Evolutionary conservation across 2,329 filamentous ascomycete species (phyloP), one percentile per base, ranked within the genome.

Genomic region (Colletotrichum eremochloae): DNA sequence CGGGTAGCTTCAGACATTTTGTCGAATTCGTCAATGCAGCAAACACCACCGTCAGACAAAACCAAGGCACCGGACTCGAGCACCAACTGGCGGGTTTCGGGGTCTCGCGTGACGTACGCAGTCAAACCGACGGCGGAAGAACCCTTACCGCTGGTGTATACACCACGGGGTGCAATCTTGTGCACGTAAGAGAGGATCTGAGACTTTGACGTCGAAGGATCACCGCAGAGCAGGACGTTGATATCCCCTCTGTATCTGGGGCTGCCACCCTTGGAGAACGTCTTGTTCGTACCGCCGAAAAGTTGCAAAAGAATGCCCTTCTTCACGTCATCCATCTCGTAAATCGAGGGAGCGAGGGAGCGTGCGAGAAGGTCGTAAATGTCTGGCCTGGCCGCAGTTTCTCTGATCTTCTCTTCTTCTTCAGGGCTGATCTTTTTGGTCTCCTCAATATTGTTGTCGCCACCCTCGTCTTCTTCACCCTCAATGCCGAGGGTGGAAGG

Each of bases 301-400:
- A 99, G 90, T 79, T 99, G 96, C 5, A 99, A 90, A 14, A 99
- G 86, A 74, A 99, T 98, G 14, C 96, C 96, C 84, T 99, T 99
- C 87, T 99, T 99, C 60, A 98, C 95, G 78, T 99, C 96, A 76
- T 99, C 96, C 91, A 97, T 93, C 82, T 99, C 96, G 84, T 97
- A 98, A 78, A 99, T 93, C 72, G 95, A 98, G 18, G 96, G 96
- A 2, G 96, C 96, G 38, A 99, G 86, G 1, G 96, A 98, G 48
- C 96, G 91, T 24, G 96, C 89, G 5, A 99, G 89, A 33, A 99
- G 89, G 31, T 99, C 95, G 81, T 99, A 99, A 66, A 99, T 91
- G 81, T 99, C 96, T 1, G 92, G 86, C 65, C 96, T 91, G 42
- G 89, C 88, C 14, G 93, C 94, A 14, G 93, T 96, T 71, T 89